phyloP scores from a whole-genome alignment of 129 eudicot genomes.

The Helichrysum umbraculigerum region DNA sequence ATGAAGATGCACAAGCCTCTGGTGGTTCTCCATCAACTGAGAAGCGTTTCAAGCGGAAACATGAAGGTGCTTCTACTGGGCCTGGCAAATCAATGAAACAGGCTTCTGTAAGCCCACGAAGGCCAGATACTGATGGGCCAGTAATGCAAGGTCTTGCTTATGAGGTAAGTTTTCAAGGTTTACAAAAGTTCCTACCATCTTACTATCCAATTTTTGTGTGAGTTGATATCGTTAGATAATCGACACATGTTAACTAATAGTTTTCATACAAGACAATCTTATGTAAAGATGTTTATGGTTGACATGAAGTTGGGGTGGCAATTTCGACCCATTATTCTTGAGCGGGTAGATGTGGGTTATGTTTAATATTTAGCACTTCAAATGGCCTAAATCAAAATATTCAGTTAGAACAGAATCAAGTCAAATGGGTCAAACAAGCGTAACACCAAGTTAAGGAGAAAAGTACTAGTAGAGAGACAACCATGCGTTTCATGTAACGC shows the following conservation, averaged over 20 bases:
- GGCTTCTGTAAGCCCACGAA: conserved; percentile 34
- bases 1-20: conserved; percentile 32
- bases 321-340: not conserved
- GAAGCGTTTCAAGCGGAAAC: conserved; percentile 40
- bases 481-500: not conserved
- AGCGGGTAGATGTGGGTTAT: not conserved
- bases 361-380: not conserved
- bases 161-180: conserved; percentile 33
- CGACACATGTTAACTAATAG: not conserved
- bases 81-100: conserved; percentile 25
- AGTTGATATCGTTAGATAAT: not conserved
- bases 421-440: not conserved
- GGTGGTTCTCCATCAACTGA: conserved; percentile 36
- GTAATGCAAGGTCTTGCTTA: conserved; percentile 22
- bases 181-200: not conserved
- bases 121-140: conserved; percentile 25
- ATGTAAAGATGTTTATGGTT: not conserved
- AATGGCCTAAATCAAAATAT: not conserved
- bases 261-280: not conserved
- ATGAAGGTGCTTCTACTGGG: conserved; percentile 28
- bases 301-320: not conserved
- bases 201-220: not conserved
- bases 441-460: not conserved
- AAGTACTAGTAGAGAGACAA: not conserved
- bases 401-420: not conserved